phyloP scores from a whole-genome alignment of 176 grass and related monocot genomes.

The Elaeis guineensis region DNA sequence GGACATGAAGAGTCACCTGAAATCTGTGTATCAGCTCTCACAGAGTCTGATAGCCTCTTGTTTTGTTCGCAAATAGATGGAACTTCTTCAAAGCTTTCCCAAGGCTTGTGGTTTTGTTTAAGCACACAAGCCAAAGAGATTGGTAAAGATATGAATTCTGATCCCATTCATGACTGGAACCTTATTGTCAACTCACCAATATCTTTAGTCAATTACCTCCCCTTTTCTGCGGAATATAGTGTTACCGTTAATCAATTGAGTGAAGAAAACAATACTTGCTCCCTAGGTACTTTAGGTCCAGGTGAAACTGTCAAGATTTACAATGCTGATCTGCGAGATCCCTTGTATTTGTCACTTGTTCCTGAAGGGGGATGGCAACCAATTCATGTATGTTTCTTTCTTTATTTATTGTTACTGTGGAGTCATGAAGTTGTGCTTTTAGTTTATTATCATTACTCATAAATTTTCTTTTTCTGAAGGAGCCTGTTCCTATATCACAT shows the following conservation, averaged over 20 bases:
- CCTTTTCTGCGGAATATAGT: slow-evolving; percentile 65
- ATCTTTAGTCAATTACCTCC: slow-evolving; percentile 75
- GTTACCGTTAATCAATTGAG: slow-evolving; percentile 34
- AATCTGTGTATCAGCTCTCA: slow-evolving; percentile 77
- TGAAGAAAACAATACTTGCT: slow-evolving; percentile 46
- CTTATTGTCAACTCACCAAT: slow-evolving; percentile 68
- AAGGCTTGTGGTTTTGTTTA: slow-evolving; percentile 74
- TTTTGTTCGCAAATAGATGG: slow-evolving; percentile 66
- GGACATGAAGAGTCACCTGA: slow-evolving; percentile 36
- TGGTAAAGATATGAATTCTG: slow-evolving; percentile 72
- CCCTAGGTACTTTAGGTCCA: slow-evolving; percentile 55
- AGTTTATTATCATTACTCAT: slow-evolving; percentile 20
- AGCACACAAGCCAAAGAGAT: slow-evolving; percentile 90
- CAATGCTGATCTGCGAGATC: slow-evolving; percentile 67
- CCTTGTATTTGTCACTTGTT: slow-evolving; percentile 71
- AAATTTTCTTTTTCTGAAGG: slow-evolving; percentile 41
- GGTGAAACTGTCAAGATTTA: slow-evolving; percentile 64
- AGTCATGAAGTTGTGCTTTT: slow-evolving; percentile 2
- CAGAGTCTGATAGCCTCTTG: slow-evolving; percentile 77
- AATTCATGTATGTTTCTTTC: slow-evolving; percentile 48
- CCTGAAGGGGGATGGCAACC: slow-evolving; percentile 79
- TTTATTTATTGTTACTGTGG: slow-evolving; percentile 6
- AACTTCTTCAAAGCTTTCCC: slow-evolving; percentile 38
- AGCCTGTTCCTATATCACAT: slow-evolving; percentile 84
- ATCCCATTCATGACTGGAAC: slow-evolving; percentile 87